These are phyloP conservation scores for Westerdykella sp. DNA, from an alignment of 2,329 filamentous ascomycete genomes.

Conservation along the genomic window DNA sequence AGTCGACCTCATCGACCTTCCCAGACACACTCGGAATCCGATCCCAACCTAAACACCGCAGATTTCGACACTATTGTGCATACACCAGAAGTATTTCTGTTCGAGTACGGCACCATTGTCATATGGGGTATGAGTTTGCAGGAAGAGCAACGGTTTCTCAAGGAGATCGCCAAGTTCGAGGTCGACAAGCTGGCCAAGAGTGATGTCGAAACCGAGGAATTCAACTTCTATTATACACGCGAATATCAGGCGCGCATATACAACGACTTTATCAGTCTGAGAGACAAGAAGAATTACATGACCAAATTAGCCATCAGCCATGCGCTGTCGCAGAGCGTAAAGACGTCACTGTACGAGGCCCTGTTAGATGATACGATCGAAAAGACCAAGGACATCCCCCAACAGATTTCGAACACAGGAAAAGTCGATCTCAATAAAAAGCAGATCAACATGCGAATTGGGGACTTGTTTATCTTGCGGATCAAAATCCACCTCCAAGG, in stretches of 20 bases:
- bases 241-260: conserved; percentile 98
- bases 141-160: conserved; percentile 85
- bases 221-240: conserved; percentile 98
- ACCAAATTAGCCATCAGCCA: conserved; percentile 95
- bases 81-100: conserved; percentile 90
- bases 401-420: conserved; percentile 85
- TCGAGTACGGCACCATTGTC: conserved; percentile 95
- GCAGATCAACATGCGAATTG: conserved; percentile 99
- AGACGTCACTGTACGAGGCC: conserved; percentile 96
- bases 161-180: conserved; percentile 92
- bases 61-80: conserved; percentile 86
- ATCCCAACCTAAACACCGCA: conserved; percentile 41
- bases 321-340: conserved; percentile 90
- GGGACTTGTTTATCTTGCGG: conserved; percentile 92
- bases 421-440: conserved; percentile 81
- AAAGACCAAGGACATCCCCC: conserved; percentile 84
- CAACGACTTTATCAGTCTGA: conserved; percentile 95
- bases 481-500: conserved; percentile 98
- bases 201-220: conserved; percentile 91
- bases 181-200: conserved; percentile 80
- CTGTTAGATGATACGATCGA: conserved; percentile 90
- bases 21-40: conserved; percentile 23
- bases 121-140: conserved; percentile 96
- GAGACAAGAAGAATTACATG: conserved; percentile 97
- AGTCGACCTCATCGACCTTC: conserved; percentile 19